phyloP scores from a whole-genome alignment of 345 rosid genomes.

The Kernera saxatilis region DNA sequence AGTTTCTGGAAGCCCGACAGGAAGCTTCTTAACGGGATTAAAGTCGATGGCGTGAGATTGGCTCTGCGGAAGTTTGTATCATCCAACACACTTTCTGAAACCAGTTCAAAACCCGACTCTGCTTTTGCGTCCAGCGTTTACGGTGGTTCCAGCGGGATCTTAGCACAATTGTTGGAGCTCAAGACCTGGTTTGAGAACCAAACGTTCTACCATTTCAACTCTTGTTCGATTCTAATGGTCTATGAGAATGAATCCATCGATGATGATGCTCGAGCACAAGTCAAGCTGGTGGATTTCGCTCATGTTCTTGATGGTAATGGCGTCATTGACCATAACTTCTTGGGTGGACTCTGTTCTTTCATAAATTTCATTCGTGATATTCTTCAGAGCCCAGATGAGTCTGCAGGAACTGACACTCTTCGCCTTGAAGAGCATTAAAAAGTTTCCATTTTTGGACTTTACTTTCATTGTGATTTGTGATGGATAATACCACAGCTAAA shows the following conservation, averaged over 20 bases:
- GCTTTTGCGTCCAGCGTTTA: constrained; percentile 48
- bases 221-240: constrained; percentile 76
- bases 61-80: constrained; percentile 80
- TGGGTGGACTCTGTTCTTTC: constrained; percentile 91
- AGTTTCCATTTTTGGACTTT: not conserved
- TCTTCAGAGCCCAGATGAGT: constrained; percentile 41
- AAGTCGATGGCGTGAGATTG: constrained; percentile 44
- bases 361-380: constrained; percentile 73
- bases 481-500: not conserved
- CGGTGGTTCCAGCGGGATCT: constrained; percentile 59
- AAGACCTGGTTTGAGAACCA: constrained; percentile 95
- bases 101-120: constrained; percentile 45
- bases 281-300: constrained; percentile 91
- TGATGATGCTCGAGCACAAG: constrained; percentile 34
- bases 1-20: constrained; percentile 66
- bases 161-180: constrained; percentile 70
- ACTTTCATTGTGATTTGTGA: not conserved
- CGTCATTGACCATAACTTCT: constrained; percentile 87
- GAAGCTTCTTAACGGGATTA: constrained; percentile 41
- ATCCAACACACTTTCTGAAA: constrained; percentile 37
- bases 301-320: constrained; percentile 82
- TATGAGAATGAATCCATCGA: constrained; percentile 50
- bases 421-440: not conserved
- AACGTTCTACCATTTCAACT: constrained; percentile 72
- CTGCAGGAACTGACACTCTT: constrained; percentile 8